Percentiles rank a stretch among this genome's conserved stretches.
phyloP scores from a whole-genome alignment of 2,329 filamentous ascomycete species.

The Epichloe coenophiala region DNA sequence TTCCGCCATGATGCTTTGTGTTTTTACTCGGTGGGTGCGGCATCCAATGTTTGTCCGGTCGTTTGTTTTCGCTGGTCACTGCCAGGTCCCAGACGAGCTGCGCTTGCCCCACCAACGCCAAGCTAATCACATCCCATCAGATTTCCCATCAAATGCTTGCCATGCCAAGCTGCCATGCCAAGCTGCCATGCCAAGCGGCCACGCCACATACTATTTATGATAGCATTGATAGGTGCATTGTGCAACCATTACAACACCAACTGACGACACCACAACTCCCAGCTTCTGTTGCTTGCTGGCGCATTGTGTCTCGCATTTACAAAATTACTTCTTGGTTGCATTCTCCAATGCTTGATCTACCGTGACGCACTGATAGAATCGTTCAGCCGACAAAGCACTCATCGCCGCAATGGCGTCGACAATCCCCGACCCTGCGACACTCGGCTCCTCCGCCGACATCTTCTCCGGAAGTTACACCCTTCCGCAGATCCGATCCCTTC shows the following conservation, averaged over 20 bases:
- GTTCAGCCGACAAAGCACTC: conserved; percentile 1
- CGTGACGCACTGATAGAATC: background rate
- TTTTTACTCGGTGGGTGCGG: too few relatives aligned
- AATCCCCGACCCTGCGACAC: conserved; percentile 29
- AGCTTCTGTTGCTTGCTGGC: background rate
- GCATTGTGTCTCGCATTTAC: too few relatives aligned
- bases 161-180: background rate
- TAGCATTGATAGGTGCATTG: background rate
- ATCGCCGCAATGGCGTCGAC: conserved; percentile 21
- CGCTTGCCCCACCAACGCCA: background rate
- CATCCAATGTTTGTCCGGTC: background rate
- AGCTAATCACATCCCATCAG: background rate
- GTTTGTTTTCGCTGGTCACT: background rate
- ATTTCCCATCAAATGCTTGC: background rate
- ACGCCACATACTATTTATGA: too few relatives aligned
- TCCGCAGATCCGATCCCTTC: conserved; percentile 49
- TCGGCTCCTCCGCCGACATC: conserved; percentile 39
- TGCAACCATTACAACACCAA: background rate
- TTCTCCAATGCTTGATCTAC: background rate
- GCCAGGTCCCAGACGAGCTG: too few relatives aligned
- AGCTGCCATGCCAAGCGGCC: background rate
- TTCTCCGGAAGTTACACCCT: conserved; percentile 44
- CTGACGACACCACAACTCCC: background rate
- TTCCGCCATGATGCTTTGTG: background rate
- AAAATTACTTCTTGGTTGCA: background rate